Conservation (phyloP, 1,139 yeast species). For the Geotrichum bryndzae region DNA sequence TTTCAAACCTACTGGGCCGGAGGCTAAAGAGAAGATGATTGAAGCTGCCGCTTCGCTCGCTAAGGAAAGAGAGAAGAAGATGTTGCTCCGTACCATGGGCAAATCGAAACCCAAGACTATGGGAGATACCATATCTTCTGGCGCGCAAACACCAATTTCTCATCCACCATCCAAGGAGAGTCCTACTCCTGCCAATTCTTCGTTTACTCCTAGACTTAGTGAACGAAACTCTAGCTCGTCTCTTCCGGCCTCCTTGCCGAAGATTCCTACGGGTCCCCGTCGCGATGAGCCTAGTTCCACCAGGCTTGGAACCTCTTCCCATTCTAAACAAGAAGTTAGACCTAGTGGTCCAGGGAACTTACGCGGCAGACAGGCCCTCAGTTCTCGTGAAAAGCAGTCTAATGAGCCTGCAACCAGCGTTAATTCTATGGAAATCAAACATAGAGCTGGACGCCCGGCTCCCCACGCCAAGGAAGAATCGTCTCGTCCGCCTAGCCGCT, state of each 20-base stretch:
- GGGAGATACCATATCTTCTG: neutral
- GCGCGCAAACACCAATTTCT: neutral
- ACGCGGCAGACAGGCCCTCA: neutral
- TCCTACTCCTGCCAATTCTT: neutral
- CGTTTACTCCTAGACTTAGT: neutral
- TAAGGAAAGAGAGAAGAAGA: slow-evolving; percentile 20
- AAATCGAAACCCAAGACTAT: neutral
- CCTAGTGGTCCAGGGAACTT: neutral
- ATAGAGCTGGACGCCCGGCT: slow-evolving; percentile 9
- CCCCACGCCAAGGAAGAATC: neutral
- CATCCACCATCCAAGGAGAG: slow-evolving; percentile 2
- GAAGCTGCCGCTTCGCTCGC: slow-evolving; percentile 18
- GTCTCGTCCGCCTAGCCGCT: neutral
- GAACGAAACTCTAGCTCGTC: slow-evolving; percentile 4
- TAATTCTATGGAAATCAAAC: slow-evolving; percentile 18
- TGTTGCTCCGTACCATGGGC: slow-evolving; percentile 1
- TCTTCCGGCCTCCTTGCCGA: slow-evolving; percentile 23
- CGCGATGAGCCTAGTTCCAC: slow-evolving; percentile 12
- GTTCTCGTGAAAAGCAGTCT: slow-evolving; percentile 5
- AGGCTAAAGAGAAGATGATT: slow-evolving; percentile 22
- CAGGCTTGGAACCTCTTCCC: slow-evolving; percentile 4
- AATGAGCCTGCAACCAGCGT: slow-evolving; percentile 10
- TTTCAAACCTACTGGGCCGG: slow-evolving; percentile 25
- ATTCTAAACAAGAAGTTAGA: neutral
- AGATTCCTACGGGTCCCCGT: slow-evolving; percentile 24